Conservation (phyloP, 345 rosid species). For the Atalantia buxifolia region DNA sequence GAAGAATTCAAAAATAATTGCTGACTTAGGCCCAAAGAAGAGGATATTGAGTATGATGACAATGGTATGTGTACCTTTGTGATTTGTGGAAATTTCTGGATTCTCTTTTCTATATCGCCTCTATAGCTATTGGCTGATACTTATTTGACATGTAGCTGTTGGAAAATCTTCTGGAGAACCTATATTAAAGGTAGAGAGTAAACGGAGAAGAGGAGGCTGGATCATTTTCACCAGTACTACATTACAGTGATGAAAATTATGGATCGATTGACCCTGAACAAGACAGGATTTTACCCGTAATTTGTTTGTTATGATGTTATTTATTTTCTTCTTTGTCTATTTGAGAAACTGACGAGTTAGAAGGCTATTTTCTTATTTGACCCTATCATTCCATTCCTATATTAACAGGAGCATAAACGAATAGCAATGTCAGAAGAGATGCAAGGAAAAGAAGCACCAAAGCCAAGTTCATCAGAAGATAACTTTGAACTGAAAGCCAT, state of each 20-base stretch:
- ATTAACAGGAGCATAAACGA: constrained; percentile 64
- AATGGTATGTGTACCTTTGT: constrained; percentile 21
- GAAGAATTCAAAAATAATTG: constrained; percentile 33
- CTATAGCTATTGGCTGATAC: constrained; percentile 1
- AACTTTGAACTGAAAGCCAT: constrained; percentile 55
- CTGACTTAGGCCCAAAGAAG: constrained; percentile 30
- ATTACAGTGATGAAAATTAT: constrained; percentile 69
- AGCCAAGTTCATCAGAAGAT: constrained; percentile 67
- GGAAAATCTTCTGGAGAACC: constrained; percentile 64
- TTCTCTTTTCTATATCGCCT: constrained; percentile 1
- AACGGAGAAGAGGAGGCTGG: constrained; percentile 67
- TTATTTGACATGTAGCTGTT: constrained; percentile 32
- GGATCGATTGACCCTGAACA: constrained; percentile 57
- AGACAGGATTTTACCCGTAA: constrained; percentile 73
- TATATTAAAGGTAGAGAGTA: constrained; percentile 40
- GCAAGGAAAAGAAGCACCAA: constrained; percentile 68
- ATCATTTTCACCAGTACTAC: constrained; percentile 79
- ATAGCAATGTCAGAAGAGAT: constrained; percentile 63
- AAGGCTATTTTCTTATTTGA: constrained; percentile 7
- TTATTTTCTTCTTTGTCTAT: neutral
- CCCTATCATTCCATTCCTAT: neutral
- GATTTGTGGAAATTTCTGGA: neutral
- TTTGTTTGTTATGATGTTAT: neutral
- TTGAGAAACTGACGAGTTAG: neutral
- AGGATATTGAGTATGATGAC: constrained; percentile 49